Percentiles rank a stretch among this genome's conserved stretches.
Conservation (phyloP, 2,329 filamentous ascomycete genomes). For the Aphanocladium album region DNA sequence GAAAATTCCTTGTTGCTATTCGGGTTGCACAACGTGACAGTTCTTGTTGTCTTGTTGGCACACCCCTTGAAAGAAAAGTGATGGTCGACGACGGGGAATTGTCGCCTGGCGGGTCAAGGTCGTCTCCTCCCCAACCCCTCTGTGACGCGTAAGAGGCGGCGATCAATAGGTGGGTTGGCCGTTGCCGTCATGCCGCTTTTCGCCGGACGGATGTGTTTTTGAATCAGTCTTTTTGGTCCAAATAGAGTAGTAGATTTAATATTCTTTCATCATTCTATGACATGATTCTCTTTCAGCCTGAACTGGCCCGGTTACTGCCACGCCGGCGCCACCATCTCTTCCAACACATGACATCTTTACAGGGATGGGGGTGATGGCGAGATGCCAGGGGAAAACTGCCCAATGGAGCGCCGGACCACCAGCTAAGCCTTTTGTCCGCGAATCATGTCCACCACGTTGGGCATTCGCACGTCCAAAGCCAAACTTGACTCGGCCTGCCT, state of each 20-base stretch:
- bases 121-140: neutral
- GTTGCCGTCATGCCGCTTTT: no score
- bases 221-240: no score
- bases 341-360: no score
- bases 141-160: constrained; percentile 8
- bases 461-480: neutral
- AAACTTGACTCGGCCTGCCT: no score
- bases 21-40: neutral
- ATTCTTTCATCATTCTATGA: no score
- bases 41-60: neutral
- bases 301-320: no score
- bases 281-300: no score
- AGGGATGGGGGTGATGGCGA: neutral
- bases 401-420: neutral
- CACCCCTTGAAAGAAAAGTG: neutral
- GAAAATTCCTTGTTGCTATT: no score
- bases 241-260: no score
- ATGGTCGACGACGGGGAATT: neutral
- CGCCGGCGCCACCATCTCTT: no score
- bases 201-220: neutral
- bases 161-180: neutral
- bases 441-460: constrained; percentile 10
- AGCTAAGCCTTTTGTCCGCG: neutral
- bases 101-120: neutral
- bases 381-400: neutral